A percentile compares a stretch with the other conserved stretches of the same genome.
Conservation (phyloP, 2,329 filamentous ascomycete species). For the Apiospora marii region DNA sequence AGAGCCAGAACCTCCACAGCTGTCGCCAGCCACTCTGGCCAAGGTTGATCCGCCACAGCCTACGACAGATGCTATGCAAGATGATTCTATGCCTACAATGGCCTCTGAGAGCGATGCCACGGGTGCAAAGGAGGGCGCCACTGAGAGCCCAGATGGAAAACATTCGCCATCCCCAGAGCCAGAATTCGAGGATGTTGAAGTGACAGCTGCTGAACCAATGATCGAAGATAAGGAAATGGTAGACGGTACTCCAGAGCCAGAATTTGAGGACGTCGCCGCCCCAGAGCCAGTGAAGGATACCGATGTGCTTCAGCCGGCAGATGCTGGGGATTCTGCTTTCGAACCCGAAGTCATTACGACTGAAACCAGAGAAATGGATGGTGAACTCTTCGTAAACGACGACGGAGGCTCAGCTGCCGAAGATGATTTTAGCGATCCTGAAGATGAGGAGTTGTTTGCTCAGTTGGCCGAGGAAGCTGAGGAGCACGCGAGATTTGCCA, state of each 20-base stretch:
- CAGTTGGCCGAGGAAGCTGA: slow-evolving; percentile 91
- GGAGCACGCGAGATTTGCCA: slow-evolving; percentile 92
- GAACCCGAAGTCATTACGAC: slow-evolving; percentile 33
- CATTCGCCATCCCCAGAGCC: slow-evolving; percentile 37
- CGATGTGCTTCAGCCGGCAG: neutral
- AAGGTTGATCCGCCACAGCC: slow-evolving; percentile 33
- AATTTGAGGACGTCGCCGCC: slow-evolving; percentile 47
- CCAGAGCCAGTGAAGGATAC: slow-evolving; percentile 37
- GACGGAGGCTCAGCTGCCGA: slow-evolving; percentile 71
- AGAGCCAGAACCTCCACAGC: slow-evolving; percentile 1
- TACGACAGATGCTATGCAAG: slow-evolving; percentile 17
- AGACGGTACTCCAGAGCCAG: slow-evolving; percentile 42
- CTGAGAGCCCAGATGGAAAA: slow-evolving; percentile 22
- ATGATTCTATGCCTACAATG: slow-evolving; percentile 13
- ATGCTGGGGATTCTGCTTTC: slow-evolving; percentile 26
- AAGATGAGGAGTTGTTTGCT: slow-evolving; percentile 87
- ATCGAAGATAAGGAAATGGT: slow-evolving; percentile 25
- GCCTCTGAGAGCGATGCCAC: neutral
- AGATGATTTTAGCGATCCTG: slow-evolving; percentile 81
- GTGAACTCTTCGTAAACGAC: slow-evolving; percentile 55
- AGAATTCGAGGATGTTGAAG: slow-evolving; percentile 42
- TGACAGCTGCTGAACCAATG: neutral
- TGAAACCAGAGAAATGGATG: slow-evolving; percentile 38
- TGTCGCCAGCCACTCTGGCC: slow-evolving; percentile 35
- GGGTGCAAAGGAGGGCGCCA: slow-evolving; percentile 16